phyloP scores from a whole-genome alignment of 495 filamentous ascomycete species.

The Niebla homalea region DNA sequence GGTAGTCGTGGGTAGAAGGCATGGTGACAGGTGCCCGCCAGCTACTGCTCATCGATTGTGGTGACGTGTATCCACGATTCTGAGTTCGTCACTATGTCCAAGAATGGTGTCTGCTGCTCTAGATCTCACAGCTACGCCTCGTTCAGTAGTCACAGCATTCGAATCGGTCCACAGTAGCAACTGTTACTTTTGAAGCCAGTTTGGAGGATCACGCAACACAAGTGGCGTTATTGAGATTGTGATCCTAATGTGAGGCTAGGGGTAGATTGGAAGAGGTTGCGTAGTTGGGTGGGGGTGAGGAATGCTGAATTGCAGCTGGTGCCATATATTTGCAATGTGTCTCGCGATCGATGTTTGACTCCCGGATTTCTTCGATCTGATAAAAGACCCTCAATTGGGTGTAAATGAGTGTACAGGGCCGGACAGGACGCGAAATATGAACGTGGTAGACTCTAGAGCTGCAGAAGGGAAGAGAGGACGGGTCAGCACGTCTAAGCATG shows the following conservation, averaged over 20 bases:
- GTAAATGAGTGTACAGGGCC: background rate
- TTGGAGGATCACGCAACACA: too few species aligned
- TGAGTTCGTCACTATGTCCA: background rate
- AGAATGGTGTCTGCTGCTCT: too few species aligned
- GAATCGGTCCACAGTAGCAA: too few species aligned
- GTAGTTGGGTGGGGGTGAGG: constrained; percentile 1
- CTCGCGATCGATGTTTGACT: too few species aligned
- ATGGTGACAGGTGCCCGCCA: constrained; percentile 24
- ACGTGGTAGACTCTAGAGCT: background rate
- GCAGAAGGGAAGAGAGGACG: background rate
- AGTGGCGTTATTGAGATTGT: too few species aligned
- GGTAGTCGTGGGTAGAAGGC: constrained; percentile 53
- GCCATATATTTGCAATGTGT: constrained; percentile 4
- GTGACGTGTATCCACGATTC: background rate
- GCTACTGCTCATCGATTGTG: background rate
- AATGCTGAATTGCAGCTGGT: constrained; percentile 9
- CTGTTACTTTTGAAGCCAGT: too few species aligned
- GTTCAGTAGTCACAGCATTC: too few species aligned
- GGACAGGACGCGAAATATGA: background rate
- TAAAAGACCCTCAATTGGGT: background rate
- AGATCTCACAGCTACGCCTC: too few species aligned
- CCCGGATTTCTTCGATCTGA: background rate
- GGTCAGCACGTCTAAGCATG: constrained; percentile 1
- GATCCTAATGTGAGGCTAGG: too few species aligned
- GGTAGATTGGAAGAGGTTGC: too few species aligned